These are phyloP conservation scores for Amanita phalloides DNA, from an alignment of 768 basidiomycete species.

Conservation along the genomic window DNA sequence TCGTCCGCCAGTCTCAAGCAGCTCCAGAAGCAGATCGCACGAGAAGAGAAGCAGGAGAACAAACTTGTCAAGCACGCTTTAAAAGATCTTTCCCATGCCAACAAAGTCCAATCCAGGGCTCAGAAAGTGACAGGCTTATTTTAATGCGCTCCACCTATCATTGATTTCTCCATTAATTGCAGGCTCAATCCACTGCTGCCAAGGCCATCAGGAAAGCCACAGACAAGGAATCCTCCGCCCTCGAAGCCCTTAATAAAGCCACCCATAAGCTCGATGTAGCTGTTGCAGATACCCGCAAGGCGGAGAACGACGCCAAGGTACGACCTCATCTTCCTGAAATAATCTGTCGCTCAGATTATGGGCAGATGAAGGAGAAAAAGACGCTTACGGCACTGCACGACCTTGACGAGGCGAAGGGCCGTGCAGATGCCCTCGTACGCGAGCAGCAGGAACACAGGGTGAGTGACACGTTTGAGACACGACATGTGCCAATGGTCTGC, in stretches of 20 bases:
- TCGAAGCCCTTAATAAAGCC: conserved; percentile 41
- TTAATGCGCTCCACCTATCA: background rate
- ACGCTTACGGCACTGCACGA: background rate
- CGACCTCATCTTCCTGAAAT: background rate
- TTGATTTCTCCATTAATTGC: conserved; percentile 1
- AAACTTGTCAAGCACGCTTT: conserved; percentile 37
- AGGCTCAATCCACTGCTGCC: conserved; percentile 36
- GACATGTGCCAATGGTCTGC: background rate
- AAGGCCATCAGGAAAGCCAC: conserved; percentile 31
- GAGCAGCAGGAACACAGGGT: conserved; percentile 5
- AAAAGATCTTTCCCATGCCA: conserved; percentile 40
- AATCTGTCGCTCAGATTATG: background rate
- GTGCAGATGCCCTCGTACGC: background rate
- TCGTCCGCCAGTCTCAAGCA: conserved; percentile 20
- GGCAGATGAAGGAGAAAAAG: background rate
- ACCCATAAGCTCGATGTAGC: conserved; percentile 42
- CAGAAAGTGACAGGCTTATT: conserved; percentile 29
- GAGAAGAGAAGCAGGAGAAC: conserved; percentile 44
- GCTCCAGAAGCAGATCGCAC: conserved; percentile 31
- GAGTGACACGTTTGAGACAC: background rate
- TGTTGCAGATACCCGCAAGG: conserved; percentile 27
- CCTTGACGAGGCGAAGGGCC: background rate
- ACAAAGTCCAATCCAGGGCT: conserved; percentile 43
- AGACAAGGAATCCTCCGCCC: conserved; percentile 37
- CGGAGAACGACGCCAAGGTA: conserved; percentile 35